Evolutionary conservation across 2,329 filamentous ascomycete genomes (phyloP), one percentile per base, ranked within the genome.

Genomic region (Trichoderma cornu-damae): DNA sequence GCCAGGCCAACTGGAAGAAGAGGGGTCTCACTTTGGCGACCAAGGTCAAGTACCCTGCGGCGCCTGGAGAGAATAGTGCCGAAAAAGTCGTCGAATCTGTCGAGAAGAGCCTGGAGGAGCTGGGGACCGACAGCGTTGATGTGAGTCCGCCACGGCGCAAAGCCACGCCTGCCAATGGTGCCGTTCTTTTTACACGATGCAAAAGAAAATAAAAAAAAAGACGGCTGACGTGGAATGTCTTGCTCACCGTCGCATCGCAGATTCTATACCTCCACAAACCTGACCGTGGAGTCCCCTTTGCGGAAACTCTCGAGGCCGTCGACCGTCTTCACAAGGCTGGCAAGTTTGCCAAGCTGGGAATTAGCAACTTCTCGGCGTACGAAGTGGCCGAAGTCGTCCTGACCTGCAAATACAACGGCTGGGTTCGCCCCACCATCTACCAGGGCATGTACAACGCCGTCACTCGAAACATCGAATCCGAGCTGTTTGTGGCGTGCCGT

Each of bases 391-490:
- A 96, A 73, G 82, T 95, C 8, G 87, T 87, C 58, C 82, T 90
- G 71, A 86, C 85, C 37, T 93, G 88, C 77, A 87, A 87, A 65
- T 84, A 88, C 73, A 86, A 89, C 66, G 82, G 83, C 60, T 95
- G 89, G 89, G 88, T 95, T 14, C 82, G 86, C 37, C 90, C 90
- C 1, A 90, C 87, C 0, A 84, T 95, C 57, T 96, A 90, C 72
- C 90, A 94, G 72, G 91, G 80, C 65, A 93, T 95, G 88, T 93
- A 93, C 73, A 93, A 93, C 71, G 83, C 82, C 58, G 88, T 92
- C 63, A 89, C 85, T 20, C 83, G 90, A 52, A 82, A 81, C 55
- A 86, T 93, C 61, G 90, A 94, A 69, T 70, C 81, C 1, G 89
- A 94, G 70, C 76, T 94, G 40, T 79, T 94, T 54, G 83, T 84